phyloP scores from a whole-genome alignment of 768 basidiomycete genomes.

The Austroboletus eburneus region DNA sequence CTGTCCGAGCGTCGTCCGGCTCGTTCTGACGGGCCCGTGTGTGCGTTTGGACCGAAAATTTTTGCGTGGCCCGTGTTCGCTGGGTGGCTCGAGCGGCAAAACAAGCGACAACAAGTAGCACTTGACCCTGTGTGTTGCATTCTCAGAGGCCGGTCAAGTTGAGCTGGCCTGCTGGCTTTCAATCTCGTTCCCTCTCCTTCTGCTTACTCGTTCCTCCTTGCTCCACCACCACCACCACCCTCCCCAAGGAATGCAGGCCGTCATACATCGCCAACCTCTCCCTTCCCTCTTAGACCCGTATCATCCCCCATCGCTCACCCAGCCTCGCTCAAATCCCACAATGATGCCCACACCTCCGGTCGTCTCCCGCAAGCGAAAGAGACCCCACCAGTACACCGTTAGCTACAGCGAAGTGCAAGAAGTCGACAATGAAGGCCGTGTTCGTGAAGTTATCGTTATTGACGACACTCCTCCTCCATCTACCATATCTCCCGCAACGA shows the following conservation, averaged over 20 bases:
- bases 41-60: too few species aligned
- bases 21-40: too few species aligned
- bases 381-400: conserved; percentile 75
- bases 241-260: conserved; percentile 67
- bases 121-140: conserved; percentile 32
- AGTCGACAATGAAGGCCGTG: conserved; percentile 70
- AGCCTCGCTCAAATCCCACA: conserved; percentile 44
- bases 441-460: conserved; percentile 87
- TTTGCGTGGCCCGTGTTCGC: conserved; percentile 9
- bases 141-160: conserved; percentile 29
- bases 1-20: too few species aligned
- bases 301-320: conserved; percentile 54
- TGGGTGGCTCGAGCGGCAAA: conserved; percentile 11
- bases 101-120: conserved; percentile 27
- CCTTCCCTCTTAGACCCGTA: conserved; percentile 62
- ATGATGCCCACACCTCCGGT: conserved; percentile 70
- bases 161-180: conserved; percentile 36
- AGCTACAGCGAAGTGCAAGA: conserved; percentile 88
- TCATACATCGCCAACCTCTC: conserved; percentile 59
- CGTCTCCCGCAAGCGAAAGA: conserved; percentile 77
- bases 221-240: conserved; percentile 45
- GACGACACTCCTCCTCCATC: conserved; percentile 83
- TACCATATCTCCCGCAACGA: conserved; percentile 71
- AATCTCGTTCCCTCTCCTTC: conserved; percentile 26
- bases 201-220: conserved; percentile 11